These are phyloP conservation scores for Thermothelomyces thermophilus DNA, from an alignment of 2,329 filamentous ascomycete genomes.

Conservation along the genomic window DNA sequence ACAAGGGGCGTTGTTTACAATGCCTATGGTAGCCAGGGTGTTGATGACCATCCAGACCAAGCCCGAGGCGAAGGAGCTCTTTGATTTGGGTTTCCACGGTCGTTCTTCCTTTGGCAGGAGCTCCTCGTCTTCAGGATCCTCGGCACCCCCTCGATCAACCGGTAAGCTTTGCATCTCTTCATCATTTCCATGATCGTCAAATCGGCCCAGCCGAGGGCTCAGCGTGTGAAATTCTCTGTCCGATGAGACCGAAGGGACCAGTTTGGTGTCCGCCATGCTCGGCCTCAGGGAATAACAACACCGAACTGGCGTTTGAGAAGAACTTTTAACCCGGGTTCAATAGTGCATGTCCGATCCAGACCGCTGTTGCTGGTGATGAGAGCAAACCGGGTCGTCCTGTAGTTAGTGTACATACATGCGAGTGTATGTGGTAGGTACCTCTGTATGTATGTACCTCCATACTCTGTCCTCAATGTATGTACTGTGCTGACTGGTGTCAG, in stretches of 20 bases:
- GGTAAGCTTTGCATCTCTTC: conserved; percentile 28
- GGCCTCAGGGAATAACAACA: neutral
- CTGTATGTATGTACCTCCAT: too few species aligned
- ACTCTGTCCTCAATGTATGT: too few species aligned
- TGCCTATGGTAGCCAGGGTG: conserved; percentile 56
- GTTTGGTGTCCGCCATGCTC: neutral
- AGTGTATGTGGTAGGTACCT: too few species aligned
- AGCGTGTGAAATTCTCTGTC: neutral
- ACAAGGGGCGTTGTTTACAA: conserved; percentile 39
- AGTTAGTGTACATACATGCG: too few species aligned
- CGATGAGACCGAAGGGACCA: neutral
- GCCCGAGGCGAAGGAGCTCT: conserved; percentile 33
- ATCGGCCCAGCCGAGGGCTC: neutral
- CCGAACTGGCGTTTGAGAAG: neutral
- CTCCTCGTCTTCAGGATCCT: conserved; percentile 36
- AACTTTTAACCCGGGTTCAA: too few species aligned
- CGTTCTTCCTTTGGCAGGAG: conserved; percentile 33
- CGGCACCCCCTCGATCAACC: conserved; percentile 33
- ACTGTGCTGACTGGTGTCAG: too few species aligned
- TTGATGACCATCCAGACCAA: conserved; percentile 55
- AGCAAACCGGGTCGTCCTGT: too few species aligned
- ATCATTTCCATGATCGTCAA: conserved; percentile 25
- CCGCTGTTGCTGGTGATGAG: too few species aligned
- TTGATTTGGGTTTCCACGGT: conserved; percentile 25
- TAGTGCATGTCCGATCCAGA: too few species aligned